Base-by-base conservation (phyloP, 208 protist species). In the Kentomonas sorsogonicus region DNA sequence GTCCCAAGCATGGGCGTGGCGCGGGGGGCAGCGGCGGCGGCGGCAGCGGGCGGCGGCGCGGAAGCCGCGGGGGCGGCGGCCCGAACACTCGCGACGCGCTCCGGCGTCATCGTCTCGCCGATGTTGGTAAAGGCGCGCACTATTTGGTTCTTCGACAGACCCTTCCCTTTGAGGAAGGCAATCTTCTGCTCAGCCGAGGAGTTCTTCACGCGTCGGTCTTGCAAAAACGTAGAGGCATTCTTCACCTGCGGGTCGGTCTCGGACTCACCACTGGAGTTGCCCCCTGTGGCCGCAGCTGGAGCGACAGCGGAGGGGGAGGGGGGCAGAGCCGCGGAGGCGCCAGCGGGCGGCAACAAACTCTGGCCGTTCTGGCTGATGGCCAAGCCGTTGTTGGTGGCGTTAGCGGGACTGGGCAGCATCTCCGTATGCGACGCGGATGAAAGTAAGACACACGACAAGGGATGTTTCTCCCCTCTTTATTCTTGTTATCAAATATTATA, bases 81-180 rank as follows among this genome's bases (percentile, higher is more conserved):
- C 26, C 44, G 31, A 18, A 44, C n/a, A 40, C 15, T 18, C 5
- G 53, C 3, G 18, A 55, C 29, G 25, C 41, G 2, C 10, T 5
- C 7, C 16, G 56, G 53, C 7, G 57, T 60, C 16, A 56, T 60
- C 68, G 65, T 52, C 9, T 50, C 61, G 11, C 40, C 53, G 11
- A 94, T 75, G 43, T 83, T 74, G 6, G 46, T 25, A 66, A 92
- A 88, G 15, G 83, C 83, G 52, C 78, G 65, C 36, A 51, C 45
- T 22, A 95, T 85, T 51, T 93, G 77, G n/a, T 69, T 71, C 11
- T 67, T 40, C 1, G 78, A 71, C 11, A 95, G 56, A 23, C 78
- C 79, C 62, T 93, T 92, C 3, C 67, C 69, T 41, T 76, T 86
- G 15, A 95, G 69, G 58, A 95, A 95, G 2, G 48, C 58, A 45